A percentile compares a stretch with the other conserved stretches of the same genome.
Evolutionary conservation across 768 basidiomycete species (phyloP).

Genomic region (Mycena vitilis): DNA sequence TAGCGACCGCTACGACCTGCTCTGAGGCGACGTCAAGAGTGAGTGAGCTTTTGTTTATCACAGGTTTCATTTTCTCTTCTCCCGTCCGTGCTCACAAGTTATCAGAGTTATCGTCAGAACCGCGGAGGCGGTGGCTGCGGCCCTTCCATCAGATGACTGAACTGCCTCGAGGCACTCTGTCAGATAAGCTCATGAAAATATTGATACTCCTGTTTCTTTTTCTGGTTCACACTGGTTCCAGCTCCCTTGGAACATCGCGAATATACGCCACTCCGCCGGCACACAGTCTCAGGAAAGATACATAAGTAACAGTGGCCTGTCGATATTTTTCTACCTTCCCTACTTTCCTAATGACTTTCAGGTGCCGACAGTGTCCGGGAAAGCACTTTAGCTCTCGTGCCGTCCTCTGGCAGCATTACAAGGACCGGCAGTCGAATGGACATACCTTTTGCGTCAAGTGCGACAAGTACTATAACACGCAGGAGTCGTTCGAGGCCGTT

Average conservation of each 20-base stretch:
- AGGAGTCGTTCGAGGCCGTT: neutral
- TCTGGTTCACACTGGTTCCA: neutral
- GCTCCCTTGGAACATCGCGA: neutral
- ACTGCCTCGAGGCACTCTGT: neutral
- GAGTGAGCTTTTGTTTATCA: too few relatives aligned
- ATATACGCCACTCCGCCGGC: neutral
- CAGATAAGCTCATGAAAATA: neutral
- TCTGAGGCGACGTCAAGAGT: too few relatives aligned
- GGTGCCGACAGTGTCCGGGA: neutral
- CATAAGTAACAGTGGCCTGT: constrained; percentile 8
- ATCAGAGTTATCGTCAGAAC: too few relatives aligned
- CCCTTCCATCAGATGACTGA: neutral
- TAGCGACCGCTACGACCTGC: too few relatives aligned
- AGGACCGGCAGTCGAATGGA: neutral
- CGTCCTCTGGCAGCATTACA: constrained; percentile 2
- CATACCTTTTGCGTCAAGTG: constrained; percentile 13
- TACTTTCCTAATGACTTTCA: constrained; percentile 6
- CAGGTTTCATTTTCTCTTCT: too few relatives aligned
- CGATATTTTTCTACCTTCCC: too few relatives aligned
- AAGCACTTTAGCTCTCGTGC: neutral
- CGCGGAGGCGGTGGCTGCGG: too few relatives aligned
- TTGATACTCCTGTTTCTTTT: neutral
- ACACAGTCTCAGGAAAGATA: neutral
- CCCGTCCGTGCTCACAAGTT: too few relatives aligned
- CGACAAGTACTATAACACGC: neutral